A percentile compares a stretch with the other conserved stretches of the same genome.
phyloP scores from a whole-genome alignment of 2,329 filamentous ascomycete genomes.

The Trichoderma brevicompactum region DNA sequence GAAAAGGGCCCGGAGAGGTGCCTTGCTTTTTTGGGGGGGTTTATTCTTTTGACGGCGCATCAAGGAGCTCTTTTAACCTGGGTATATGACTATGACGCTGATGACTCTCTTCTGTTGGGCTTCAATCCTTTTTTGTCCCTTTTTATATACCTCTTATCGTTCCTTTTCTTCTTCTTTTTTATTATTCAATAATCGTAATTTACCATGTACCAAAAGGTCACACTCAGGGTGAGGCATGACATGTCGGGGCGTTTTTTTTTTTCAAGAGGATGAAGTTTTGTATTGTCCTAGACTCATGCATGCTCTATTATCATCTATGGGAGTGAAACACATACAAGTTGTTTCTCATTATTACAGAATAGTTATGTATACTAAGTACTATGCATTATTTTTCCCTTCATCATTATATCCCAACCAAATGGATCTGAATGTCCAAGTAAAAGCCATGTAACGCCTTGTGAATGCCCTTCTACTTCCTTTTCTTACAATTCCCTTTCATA shows the following conservation, averaged over 20 bases:
- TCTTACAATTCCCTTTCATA: neutral
- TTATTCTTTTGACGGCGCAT: neutral
- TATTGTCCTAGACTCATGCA: neutral
- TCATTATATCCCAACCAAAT: neutral
- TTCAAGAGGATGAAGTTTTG: neutral
- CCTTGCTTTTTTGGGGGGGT: too few species aligned
- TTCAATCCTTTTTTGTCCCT: neutral
- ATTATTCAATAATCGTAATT: neutral
- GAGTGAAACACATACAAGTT: neutral
- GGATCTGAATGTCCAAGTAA: neutral
- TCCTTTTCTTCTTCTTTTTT: neutral
- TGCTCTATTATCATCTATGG: neutral
- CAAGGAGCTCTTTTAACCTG: too few species aligned
- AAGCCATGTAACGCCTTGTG: neutral
- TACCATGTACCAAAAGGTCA: neutral
- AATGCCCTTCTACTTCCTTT: neutral
- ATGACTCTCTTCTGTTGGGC: neutral
- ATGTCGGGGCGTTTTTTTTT: constrained; percentile 6
- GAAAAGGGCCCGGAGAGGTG: constrained; percentile 16
- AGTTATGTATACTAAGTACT: neutral
- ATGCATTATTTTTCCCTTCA: neutral
- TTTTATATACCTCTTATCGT: neutral
- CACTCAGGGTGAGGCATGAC: neutral
- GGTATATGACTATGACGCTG: constrained; percentile 2
- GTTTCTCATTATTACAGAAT: neutral